A percentile compares a stretch with the other conserved stretches of the same genome.
Conservation (phyloP, 2,329 filamentous ascomycete species). For the Colletotrichum chrysophilum region DNA sequence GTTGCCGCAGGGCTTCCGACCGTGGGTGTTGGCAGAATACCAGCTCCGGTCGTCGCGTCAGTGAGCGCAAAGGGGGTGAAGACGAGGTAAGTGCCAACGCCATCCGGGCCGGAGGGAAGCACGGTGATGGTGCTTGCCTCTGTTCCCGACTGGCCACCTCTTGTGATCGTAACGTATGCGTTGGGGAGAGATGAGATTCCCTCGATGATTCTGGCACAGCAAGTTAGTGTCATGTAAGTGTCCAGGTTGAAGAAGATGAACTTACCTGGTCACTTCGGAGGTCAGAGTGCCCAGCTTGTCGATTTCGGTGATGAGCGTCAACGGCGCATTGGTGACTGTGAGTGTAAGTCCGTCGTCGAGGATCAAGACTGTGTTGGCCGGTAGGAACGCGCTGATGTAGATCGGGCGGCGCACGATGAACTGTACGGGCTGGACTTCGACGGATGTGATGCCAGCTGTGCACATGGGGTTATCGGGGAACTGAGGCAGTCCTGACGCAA, state of each 20-base stretch:
- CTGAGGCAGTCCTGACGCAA: conserved; percentile 6
- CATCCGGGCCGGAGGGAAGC: not conserved
- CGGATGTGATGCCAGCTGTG: conserved; percentile 17
- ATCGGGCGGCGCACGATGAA: conserved; percentile 16
- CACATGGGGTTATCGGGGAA: conserved; percentile 17
- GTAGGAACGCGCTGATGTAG: conserved; percentile 19
- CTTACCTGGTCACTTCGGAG: conserved; percentile 8
- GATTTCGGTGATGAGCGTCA: conserved; percentile 13
- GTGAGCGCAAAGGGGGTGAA: not conserved
- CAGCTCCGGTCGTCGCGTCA: not conserved
- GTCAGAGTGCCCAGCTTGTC: conserved; percentile 14
- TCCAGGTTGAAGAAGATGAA: not conserved
- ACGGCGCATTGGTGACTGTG: conserved; percentile 15
- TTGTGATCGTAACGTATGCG: conserved; percentile 13
- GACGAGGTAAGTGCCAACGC: conserved; percentile 10
- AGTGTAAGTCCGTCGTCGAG: conserved; percentile 16
- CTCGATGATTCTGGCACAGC: not conserved
- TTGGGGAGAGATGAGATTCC: not conserved
- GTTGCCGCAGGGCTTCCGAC: not conserved
- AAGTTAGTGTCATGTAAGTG: not conserved
- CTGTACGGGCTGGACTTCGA: conserved; percentile 19
- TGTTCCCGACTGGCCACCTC: conserved; percentile 7
- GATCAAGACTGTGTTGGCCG: conserved; percentile 10
- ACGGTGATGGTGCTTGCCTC: conserved; percentile 11
- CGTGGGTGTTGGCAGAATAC: not conserved